Evolutionary conservation across 768 basidiomycete species (phyloP), one percentile per base, ranked within the genome.

Genomic region (Kwoniella dejecticola): DNA sequence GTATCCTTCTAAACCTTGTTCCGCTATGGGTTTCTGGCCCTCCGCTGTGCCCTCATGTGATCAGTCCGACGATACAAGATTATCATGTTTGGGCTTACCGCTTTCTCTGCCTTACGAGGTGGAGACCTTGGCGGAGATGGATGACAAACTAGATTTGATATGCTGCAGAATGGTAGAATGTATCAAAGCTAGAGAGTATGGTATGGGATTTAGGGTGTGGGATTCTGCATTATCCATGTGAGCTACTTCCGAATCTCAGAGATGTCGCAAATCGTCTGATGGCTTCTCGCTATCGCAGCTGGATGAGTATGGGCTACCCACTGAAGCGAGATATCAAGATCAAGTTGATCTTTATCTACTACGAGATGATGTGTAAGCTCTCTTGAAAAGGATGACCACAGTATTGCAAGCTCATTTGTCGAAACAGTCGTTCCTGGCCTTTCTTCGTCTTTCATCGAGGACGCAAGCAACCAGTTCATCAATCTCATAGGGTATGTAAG

Each of bases 301-400:
- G 90, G 90, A 78, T 80, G 45, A 87, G 87, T 81, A 83, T 93
- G 76, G 89, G 90, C 72, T 92, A 91, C 72, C 91, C 89, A 33
- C 87, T 94, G 70, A 89, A 89, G 57, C 87, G 88, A 74, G 86
- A 86, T 62, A 87, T 86, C 69, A 83, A 91, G 57, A 85, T 91
- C 54, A 82, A 80, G 41, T 81, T 94, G 29, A 86, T 87, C 47
- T 88, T 86, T 77, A 79, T 94, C 3, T 93, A 89, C 80, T 94
- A 87, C 74, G 84, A 89, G 76, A 72, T 92, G 36, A 57, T 80
- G 33, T 77, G 76, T 69, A 64, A 55, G 70, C 63, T 40, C 19
- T 41, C 49, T n/a, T n/a, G n/a, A n/a, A n/a, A n/a, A n/a, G n/a
- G n/a, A n/a, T n/a, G n/a, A n/a, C n/a, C n/a, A n/a, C n/a, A n/a